Percentiles rank a stretch among this genome's conserved stretches.
These are phyloP conservation scores for Poronia punctata DNA, from an alignment of 495 filamentous ascomycete species.

Conservation along the genomic window DNA sequence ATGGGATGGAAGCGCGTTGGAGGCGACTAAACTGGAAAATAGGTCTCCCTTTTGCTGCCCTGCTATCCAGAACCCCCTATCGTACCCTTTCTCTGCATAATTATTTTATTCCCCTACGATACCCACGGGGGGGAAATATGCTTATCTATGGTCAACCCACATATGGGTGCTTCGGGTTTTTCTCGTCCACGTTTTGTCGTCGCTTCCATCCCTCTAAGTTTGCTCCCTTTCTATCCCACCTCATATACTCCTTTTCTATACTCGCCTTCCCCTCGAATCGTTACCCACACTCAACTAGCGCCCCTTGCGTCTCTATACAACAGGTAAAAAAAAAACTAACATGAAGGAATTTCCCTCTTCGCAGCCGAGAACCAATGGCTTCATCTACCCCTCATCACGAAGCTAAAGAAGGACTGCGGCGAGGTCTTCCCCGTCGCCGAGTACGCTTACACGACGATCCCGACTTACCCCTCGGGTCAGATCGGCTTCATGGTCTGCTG, in stretches of 20 bases:
- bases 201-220: slow-evolving; percentile 9
- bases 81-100: slow-evolving; percentile 13
- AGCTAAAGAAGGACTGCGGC: slow-evolving; percentile 91
- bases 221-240: slow-evolving; percentile 7
- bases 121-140: too few relatives aligned
- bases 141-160: too few relatives aligned
- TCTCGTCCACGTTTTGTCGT: too few relatives aligned
- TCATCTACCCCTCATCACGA: slow-evolving; percentile 80
- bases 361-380: slow-evolving; percentile 99
- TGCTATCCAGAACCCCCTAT: slow-evolving; percentile 11
- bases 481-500: slow-evolving; percentile 99
- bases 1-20: neutral
- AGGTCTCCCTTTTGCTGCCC: slow-evolving; percentile 8
- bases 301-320: slow-evolving; percentile 4
- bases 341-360: neutral
- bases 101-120: too few relatives aligned
- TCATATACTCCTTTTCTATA: neutral
- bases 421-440: slow-evolving; percentile 97
- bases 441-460: slow-evolving; percentile 99
- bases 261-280: neutral
- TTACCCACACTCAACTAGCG: neutral
- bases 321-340: neutral
- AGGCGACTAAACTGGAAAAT: slow-evolving; percentile 16
- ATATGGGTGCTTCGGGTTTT: too few relatives aligned
- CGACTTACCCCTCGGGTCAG: slow-evolving; percentile 97